Base-by-base conservation (phyloP, 225 moss, liverwort and hornwort species). In the Pleurozium schreberi region DNA sequence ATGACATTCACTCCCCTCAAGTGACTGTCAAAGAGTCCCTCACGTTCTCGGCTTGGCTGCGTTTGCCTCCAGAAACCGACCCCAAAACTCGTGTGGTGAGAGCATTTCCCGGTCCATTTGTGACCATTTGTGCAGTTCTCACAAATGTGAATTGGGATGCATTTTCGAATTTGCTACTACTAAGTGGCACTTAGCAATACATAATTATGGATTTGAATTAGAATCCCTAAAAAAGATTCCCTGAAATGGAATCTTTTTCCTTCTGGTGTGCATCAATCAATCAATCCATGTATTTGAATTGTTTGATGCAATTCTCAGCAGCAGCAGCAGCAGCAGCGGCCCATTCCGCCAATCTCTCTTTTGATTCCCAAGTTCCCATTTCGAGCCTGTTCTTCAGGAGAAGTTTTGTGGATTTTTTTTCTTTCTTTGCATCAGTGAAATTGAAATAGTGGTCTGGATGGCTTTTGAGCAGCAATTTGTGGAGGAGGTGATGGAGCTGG, bases 1-100 rank as follows among this genome's bases (percentile, higher is more conserved):
- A 94, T 57, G 97, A 97, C 68, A 96, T 98, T 69, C 98, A 98
- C 83, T 98, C 98, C 30, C 98, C 97, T 14, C 97, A 98, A 90
- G 93, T 98, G 40, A 98, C 98, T 6, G 93, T 98, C 15, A 90
- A 88, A 38, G 98, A 98, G 81, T 98, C 98, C 11, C 97, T 98
- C 49, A 87, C 91, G 16, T 98, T 93, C 88, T 97, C 97, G 26
- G 97, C 96, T 8, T 97, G 98, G 97, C 92, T 98, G 62, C 93
- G 97, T 22, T 91, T 98, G 59, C 88, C 93, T 86, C 88, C 86
- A 3, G 93, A 96, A 61, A 93, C 94, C 27, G 91, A 92, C 55
- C 81, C 88, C 70, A 88, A 89, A 86, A 89, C 89, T 59, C 92
- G 95, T 27, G 85, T 88, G 94, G 94, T 94, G 84, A 87, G 55